Base-by-base conservation (phyloP, 768 basidiomycete genomes). In the Suillus cothurnatus region DNA sequence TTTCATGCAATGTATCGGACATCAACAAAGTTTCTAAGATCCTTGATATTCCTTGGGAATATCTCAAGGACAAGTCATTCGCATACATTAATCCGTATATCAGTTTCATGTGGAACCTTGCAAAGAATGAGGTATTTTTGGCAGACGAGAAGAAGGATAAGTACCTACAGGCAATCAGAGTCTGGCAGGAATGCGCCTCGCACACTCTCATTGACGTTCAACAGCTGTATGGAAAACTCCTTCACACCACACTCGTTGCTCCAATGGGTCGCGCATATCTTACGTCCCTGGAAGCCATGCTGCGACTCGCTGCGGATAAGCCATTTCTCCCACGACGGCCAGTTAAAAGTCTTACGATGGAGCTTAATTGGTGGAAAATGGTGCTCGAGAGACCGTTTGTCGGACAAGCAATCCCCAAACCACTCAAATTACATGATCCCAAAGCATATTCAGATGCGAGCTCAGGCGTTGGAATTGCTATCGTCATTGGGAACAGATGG, bases 401-500 rank as follows among this genome's bases (percentile, higher is more conserved):
- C 7, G 26, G 32, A 4, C 19, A 39, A 0, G 3, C 26, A 12
- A 71, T 68, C 15, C 57, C 45, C 14, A 49, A 17, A 2, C 56
- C 64, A 2, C 31, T 36, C 2, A 9, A 28, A 0, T 21, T 64
- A n/a, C 4, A 34, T 7, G 55, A 71, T 50, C 9, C 3, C 1
- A 39, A 14, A 0, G 69, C 65, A 0, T 72, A 59, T 23, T 72
- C 64, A 1, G 72, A 68, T 60, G 61, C 67, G 0, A 68, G 68
- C 49, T 58, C 60, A 11, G 31, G 55, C 0, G 4, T 68, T 0
- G 56, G 66, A 2, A 64, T 68, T 1, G 55, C 17, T 0, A 60
- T 70, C 3, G 8, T 43, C 55, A 65, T 69, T n/a, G 28, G 61
- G 0, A 1, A 45, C 0, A 15, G 6, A 2, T 43, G 59, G 75